Conservation (phyloP, 2,329 filamentous ascomycete species). For the Thelonectria discophora region DNA sequence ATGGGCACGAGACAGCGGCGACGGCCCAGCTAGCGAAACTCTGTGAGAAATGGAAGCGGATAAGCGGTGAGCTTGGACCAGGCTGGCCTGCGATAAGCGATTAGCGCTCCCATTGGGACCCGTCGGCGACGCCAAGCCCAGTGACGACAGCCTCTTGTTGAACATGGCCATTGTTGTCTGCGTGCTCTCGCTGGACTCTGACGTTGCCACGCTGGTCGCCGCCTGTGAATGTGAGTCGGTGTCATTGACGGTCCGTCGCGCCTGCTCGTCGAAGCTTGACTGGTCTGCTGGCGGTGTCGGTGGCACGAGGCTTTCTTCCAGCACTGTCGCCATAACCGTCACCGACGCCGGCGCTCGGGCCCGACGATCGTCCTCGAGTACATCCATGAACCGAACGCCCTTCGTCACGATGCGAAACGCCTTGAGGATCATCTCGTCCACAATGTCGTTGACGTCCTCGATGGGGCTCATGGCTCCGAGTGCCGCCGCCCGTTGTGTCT, state of each 20-base stretch:
- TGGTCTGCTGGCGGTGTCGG: slow-evolving; percentile 71
- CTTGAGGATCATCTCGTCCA: slow-evolving; percentile 93
- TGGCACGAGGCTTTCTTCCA: slow-evolving; percentile 66
- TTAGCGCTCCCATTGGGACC: slow-evolving; percentile 40
- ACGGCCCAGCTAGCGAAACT: slow-evolving; percentile 77
- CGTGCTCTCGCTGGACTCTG: slow-evolving; percentile 49
- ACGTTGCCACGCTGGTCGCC: slow-evolving; percentile 46
- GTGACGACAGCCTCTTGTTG: slow-evolving; percentile 59
- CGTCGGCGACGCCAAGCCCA: slow-evolving; percentile 49
- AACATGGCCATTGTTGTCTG: slow-evolving; percentile 48
- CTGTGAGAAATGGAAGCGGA: slow-evolving; percentile 73
- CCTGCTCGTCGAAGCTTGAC: slow-evolving; percentile 56
- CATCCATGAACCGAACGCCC: slow-evolving; percentile 87
- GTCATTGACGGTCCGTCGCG: slow-evolving; percentile 45
- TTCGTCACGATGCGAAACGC: slow-evolving; percentile 95
- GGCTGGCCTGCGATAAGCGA: slow-evolving; percentile 50
- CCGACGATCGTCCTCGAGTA: slow-evolving; percentile 74
- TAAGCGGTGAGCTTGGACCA: slow-evolving; percentile 54
- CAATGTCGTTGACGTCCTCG: slow-evolving; percentile 74
- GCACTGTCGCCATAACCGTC: slow-evolving; percentile 67
- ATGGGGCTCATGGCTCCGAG: slow-evolving; percentile 48
- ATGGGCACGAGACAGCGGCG: slow-evolving; percentile 68
- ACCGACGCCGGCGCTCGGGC: slow-evolving; percentile 61
- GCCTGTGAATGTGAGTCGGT: slow-evolving; percentile 55
- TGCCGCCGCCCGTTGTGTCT: slow-evolving; percentile 64